Evolutionary conservation across 495 filamentous ascomycete genomes (phyloP).

Genomic region (Trichoderma orchidacearum): DNA sequence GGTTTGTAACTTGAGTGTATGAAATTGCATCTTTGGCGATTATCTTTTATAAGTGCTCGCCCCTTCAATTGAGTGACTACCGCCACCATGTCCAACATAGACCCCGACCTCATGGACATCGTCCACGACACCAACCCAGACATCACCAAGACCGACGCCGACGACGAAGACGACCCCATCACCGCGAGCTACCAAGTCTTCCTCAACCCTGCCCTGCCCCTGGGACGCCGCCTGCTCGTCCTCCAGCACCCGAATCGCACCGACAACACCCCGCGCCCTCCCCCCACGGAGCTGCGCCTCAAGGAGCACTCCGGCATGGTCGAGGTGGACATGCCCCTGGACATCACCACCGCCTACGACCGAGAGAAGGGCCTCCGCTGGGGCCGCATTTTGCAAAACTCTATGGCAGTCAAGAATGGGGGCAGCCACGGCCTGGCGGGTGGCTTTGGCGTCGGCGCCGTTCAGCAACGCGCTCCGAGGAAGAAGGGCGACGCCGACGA

Average conservation of each 20-base stretch:
- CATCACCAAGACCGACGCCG: not conserved
- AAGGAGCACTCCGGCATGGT: slow-evolving; percentile 31
- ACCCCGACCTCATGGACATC: slow-evolving; percentile 1
- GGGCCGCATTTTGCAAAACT: slow-evolving; percentile 26
- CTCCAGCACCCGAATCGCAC: slow-evolving; percentile 29
- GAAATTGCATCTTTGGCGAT: no score
- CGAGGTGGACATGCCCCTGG: slow-evolving; percentile 33
- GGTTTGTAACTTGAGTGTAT: no score
- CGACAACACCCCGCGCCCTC: slow-evolving; percentile 15
- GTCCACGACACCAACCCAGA: not conserved
- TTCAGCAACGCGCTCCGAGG: slow-evolving; percentile 3
- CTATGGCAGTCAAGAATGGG: slow-evolving; percentile 28
- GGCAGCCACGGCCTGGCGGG: slow-evolving; percentile 31
- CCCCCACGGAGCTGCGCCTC: slow-evolving; percentile 23
- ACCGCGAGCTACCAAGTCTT: slow-evolving; percentile 33
- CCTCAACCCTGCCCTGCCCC: slow-evolving; percentile 27
- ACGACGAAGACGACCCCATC: slow-evolving; percentile 28
- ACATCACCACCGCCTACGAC: slow-evolving; percentile 26
- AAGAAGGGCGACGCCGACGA: slow-evolving; percentile 12
- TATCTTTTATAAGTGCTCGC: no score
- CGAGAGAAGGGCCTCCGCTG: slow-evolving; percentile 30
- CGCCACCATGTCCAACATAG: not conserved
- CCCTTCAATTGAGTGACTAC: not conserved
- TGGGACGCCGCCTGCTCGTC: slow-evolving; percentile 27
- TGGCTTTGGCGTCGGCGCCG: slow-evolving; percentile 29